Evolutionary conservation across 2,329 filamentous ascomycete species (phyloP), one percentile per base, ranked within the genome.

Genomic region (Simplicillium sp.): DNA sequence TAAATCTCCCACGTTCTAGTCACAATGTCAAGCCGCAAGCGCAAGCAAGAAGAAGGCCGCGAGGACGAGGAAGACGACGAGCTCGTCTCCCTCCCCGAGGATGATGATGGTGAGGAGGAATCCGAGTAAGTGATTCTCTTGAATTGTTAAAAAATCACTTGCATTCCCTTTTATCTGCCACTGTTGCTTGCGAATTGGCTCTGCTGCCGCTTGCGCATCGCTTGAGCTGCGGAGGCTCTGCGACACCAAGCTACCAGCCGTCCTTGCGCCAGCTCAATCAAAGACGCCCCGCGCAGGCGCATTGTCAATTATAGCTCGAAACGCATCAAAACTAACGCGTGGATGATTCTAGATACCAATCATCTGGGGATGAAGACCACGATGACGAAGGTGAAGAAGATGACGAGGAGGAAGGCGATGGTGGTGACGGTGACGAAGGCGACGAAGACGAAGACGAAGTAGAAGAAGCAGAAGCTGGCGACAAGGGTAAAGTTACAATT

Each of bases 31-130:
- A 58, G 63, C 52, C 70, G 70, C 53, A 74, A 74, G 68, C 69
- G 70, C 64, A 71, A 70, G 64, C 66, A 69, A 51, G 67, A 47
- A 52, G 40, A 48, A 52, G 0, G 46, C 48, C 29, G 42, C 45
- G 4, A 55, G 52, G 52, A 55, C 53, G 50, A 66, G 17, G 68
- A 71, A 48, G 67, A 71, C 54, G 70, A 73, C 44, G 70, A 73
- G 60, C 68, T 75, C 29, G 66, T 75, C 46, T 71, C 70, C 46
- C 67, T 75, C 41, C 70, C 71, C 40, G 70, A 71, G 45, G 70
- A 65, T 37, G 65, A 66, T 37, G 68, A 71, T 44, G 67, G 64
- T 34, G 67, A 70, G 52, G 69, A 73, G 51, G 70, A 73, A 54
- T 68, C 73, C 54, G 71, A 73, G 71, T 74, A 66, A 66, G 70